phyloP scores from a whole-genome alignment of 345 rosid species.

The Garcia nutans region DNA sequence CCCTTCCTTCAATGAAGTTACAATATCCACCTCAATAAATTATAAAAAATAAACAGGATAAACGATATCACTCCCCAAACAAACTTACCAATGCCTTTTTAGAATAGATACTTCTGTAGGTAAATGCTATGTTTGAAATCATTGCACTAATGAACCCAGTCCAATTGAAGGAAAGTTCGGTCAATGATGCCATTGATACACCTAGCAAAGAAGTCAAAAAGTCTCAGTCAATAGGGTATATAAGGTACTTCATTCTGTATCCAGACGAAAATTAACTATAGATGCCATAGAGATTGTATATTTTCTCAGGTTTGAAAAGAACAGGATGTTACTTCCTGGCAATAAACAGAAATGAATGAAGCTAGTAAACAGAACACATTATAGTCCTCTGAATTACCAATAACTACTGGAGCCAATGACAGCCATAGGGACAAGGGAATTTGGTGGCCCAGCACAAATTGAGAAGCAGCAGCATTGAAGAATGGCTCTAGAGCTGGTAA shows the following conservation, averaged over 20 bases:
- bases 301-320: neutral
- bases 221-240: slow-evolving; percentile 1
- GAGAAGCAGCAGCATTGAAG: slow-evolving; percentile 56
- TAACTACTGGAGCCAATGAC: slow-evolving; percentile 51
- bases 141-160: slow-evolving; percentile 52
- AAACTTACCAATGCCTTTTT: slow-evolving; percentile 54
- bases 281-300: neutral
- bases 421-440: slow-evolving; percentile 50
- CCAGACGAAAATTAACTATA: neutral
- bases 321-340: neutral
- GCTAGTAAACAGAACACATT: neutral
- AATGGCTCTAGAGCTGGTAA: slow-evolving; percentile 52
- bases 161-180: slow-evolving; percentile 61
- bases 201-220: slow-evolving; percentile 30
- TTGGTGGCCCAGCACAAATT: slow-evolving; percentile 49
- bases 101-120: slow-evolving; percentile 54
- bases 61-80: neutral
- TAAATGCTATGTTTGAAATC: slow-evolving; percentile 53
- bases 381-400: slow-evolving; percentile 30
- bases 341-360: neutral
- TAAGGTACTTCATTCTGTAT: neutral
- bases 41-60: neutral
- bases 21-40: neutral
- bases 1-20: neutral
- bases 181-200: slow-evolving; percentile 56